phyloP scores from a whole-genome alignment of 345 rosid genomes.

The Linum tenue region DNA sequence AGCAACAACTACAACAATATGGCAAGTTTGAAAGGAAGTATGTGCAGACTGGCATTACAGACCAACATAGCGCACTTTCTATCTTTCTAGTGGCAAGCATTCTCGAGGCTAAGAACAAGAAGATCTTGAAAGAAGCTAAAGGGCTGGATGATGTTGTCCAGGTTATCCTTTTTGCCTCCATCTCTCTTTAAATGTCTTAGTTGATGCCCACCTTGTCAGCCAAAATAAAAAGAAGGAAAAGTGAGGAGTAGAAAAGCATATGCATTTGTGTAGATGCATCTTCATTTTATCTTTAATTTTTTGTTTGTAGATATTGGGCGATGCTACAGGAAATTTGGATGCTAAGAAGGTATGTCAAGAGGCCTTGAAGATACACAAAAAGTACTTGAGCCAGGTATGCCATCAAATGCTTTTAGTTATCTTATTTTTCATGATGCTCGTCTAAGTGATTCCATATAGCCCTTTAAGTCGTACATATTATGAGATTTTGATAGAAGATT shows the following conservation, averaged over 20 bases:
- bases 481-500: too few relatives aligned
- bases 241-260: background rate
- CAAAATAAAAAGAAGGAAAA: background rate
- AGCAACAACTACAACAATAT: conserved; percentile 54
- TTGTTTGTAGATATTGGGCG: conserved; percentile 59
- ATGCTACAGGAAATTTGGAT: conserved; percentile 62
- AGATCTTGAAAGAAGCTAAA: conserved; percentile 73
- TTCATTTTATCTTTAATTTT: conserved; percentile 4
- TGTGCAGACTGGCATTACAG: conserved; percentile 39
- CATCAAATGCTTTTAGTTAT: background rate
- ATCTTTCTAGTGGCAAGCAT: conserved; percentile 84
- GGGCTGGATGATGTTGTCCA: conserved; percentile 85
- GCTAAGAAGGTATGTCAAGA: conserved; percentile 73
- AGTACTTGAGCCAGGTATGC: conserved; percentile 62
- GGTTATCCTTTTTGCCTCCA: conserved; percentile 28
- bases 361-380: conserved; percentile 75
- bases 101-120: conserved; percentile 78
- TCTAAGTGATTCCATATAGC: too few relatives aligned
- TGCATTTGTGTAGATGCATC: background rate
- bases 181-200: background rate
- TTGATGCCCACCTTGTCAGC: background rate
- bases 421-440: background rate
- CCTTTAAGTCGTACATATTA: too few relatives aligned
- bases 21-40: conserved; percentile 75
- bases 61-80: conserved; percentile 49